phyloP scores from a whole-genome alignment of 139 green algal species.

The Coelastrella sp. region DNA sequence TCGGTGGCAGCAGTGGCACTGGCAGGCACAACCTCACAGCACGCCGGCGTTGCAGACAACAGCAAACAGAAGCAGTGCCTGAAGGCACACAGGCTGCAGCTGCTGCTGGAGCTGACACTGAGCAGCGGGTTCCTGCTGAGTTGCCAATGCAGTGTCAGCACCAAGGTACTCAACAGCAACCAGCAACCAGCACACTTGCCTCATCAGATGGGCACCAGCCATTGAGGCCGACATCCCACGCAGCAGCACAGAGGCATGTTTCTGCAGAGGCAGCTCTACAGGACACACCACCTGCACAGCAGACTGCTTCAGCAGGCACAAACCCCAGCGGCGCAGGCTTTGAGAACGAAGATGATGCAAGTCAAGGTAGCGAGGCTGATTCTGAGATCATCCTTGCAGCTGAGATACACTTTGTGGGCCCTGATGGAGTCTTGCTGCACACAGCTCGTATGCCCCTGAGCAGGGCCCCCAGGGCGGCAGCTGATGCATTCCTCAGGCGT shows the following conservation, averaged over 20 bases:
- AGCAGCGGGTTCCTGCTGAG: neutral
- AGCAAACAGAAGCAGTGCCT: too few relatives aligned
- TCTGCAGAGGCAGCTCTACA: neutral
- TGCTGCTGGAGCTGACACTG: neutral
- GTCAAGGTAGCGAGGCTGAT: neutral
- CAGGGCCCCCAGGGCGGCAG: neutral
- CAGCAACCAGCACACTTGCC: neutral
- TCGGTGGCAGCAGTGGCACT: too few relatives aligned
- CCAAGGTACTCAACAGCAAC: neutral
- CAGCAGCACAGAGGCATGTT: too few relatives aligned
- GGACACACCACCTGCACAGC: neutral
- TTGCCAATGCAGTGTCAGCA: neutral
- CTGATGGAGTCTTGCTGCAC: conserved; percentile 30
- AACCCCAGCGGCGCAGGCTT: neutral
- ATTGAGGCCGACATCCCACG: too few relatives aligned
- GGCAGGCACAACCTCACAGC: too few relatives aligned
- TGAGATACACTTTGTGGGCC: conserved; percentile 22
- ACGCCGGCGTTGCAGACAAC: too few relatives aligned
- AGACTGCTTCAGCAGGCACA: neutral
- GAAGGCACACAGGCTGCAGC: neutral
- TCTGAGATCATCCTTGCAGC: neutral
- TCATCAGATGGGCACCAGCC: too few relatives aligned
- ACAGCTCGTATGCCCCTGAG: neutral
- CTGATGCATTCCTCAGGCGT: too few relatives aligned
- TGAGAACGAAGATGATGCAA: neutral